Evolutionary conservation across 2,329 filamentous ascomycete species (phyloP), one percentile per base, ranked within the genome.

Genomic region (Diplodia mutila): DNA sequence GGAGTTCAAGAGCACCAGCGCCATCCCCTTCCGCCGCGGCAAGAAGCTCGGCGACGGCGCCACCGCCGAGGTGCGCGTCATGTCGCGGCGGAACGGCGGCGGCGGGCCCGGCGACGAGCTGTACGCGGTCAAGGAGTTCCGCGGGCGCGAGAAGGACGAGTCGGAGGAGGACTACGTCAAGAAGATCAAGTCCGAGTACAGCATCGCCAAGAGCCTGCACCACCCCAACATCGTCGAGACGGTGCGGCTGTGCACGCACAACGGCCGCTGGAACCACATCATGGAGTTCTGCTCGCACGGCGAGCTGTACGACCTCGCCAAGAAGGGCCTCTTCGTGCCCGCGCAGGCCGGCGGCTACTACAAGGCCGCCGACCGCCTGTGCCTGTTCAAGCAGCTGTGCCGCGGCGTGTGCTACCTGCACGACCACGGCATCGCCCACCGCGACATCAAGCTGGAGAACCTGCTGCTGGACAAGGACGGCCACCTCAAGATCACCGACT

Each of bases 231-330:
- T 97, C 72, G 91, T 97, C 70, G 87, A 92, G 78, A 94, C 92
- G 0, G 81, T 93, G 66, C 87, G 90, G 34, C 84, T 97, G 6
- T 95, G 92, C 80, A 79, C 86, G 16, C 86, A 93, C 72, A 86
- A 89, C 72, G 88, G 87, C 37, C 88, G 90, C 48, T 96, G 91
- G 91, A 94, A 93, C 76, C 92, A 96, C 76, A 92, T 97, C 67
- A 97, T 97, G 93, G 92, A 97, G 76, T 96, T 91, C 77, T 97
- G 93, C 80, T 85, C 87, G 3, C 88, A 92, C 72, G 93, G 93
- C 54, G 93, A 97, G 75, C 82, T 97, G 6, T 94, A 91, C 77
- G 84, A 85, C 69, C 81, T 97, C 14, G 89, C 96, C 48, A 86
- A 89, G 71, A 90, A 76, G 25, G 78, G 78, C 49, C 70, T 80